These are phyloP conservation scores for Quercus engelmannii DNA, from an alignment of 306 rosid genomes.

Conservation along the genomic window DNA sequence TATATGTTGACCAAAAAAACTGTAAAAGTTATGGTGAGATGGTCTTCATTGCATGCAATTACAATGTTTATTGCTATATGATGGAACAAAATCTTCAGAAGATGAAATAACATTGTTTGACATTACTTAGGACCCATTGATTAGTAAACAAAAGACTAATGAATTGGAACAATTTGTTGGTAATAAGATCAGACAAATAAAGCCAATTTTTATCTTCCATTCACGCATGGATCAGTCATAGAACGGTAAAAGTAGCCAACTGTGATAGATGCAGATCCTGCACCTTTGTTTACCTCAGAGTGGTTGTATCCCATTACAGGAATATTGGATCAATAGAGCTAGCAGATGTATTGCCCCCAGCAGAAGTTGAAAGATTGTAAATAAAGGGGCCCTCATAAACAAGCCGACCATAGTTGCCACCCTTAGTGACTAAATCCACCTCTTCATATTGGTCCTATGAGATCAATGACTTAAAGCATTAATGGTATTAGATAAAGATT, in stretches of 20 bases:
- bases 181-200: not conserved
- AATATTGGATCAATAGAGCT: constrained; percentile 23
- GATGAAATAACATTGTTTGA: not conserved
- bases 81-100: not conserved
- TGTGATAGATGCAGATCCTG: constrained; percentile 28
- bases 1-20: not conserved
- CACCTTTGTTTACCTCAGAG: constrained; percentile 24
- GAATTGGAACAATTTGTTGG: not conserved
- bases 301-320: constrained; percentile 37
- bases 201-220: constrained; percentile 26
- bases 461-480: not conserved
- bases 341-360: constrained; percentile 19
- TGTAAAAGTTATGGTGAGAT: not conserved
- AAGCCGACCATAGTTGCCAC: constrained; percentile 40
- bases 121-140: not conserved
- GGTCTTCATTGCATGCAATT: not conserved
- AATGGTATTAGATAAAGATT: not conserved
- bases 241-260: constrained; percentile 40
- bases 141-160: not conserved
- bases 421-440: constrained; percentile 34
- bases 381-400: constrained; percentile 27
- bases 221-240: constrained; percentile 33
- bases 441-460: constrained; percentile 30
- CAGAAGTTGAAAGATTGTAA: constrained; percentile 21
- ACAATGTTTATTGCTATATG: not conserved